Base-by-base conservation (phyloP, 192 early-diverging fungal genomes). In the Linnemannia exigua region DNA sequence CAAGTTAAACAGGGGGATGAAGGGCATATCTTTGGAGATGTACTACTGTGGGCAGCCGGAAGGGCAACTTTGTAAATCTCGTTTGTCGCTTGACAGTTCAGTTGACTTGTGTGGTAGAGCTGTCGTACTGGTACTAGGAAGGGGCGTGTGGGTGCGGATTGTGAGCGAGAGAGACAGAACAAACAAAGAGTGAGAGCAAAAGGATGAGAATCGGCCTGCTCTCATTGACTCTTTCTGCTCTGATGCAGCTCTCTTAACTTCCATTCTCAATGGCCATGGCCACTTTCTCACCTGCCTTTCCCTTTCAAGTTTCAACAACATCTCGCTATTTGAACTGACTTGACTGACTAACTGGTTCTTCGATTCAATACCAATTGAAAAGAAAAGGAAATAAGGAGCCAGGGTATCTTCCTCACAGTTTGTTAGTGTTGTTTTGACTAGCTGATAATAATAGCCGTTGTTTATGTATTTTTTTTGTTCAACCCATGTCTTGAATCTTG, bases 401-500 rank as follows among this genome's bases (percentile, higher is more conserved):
- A 16, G 22, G n/a, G 52, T 54, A 25, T 50, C 25, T 0, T 17
- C n/a, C 6, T 25, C 11, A 9, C 48, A 17, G 20, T n/a, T 52
- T 52, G 51, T 25, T 25, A 8, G 25, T n/a, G 6, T 54, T 54
- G 52, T 54, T 25, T 47, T 15, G 48, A 25, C 25, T 54, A 22
- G 52, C 52, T 54, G 52, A 54, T 54, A 54, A 54, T 54, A 54
- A 54, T 54, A 54, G 52, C 25, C 25, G 20, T n/a, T 54, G 11
- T 54, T 52, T n/a, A n/a, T 52, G 5, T 12, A 12, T 50, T 50
- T 50, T 54, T 54, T 54, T n/a, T 25, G n/a, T 54, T 54, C 7
- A 54, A 54, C n/a, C 52, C 52, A 54, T 54, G 51, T 54, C 51
- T 54, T 54, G 51, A 54, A 54, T n/a, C 52, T 54, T 25, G 52